Evolutionary conservation across 169 alveolate genomes (phyloP), one percentile per base, ranked within the genome.

Genomic region (Eimeria maxima): DNA sequence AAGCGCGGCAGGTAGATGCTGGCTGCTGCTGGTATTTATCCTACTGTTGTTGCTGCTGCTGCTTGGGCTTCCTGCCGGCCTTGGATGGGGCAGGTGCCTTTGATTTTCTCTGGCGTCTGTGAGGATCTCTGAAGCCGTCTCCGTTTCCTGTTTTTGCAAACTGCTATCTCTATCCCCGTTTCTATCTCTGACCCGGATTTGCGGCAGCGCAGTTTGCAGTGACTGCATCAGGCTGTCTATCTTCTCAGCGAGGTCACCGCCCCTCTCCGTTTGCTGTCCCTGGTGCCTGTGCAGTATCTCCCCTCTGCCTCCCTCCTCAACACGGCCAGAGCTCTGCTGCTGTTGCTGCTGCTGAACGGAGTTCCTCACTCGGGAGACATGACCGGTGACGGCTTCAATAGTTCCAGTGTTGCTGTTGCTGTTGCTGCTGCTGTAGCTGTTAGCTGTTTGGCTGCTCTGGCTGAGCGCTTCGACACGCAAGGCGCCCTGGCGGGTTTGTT

Each of bases 211-310:
- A 11, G 90, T 81, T 8, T 81, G 73, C 1, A 81, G 33, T 8
- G 90, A 33, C 16, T 81, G 45, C 73, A 60, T 20, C 90, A 81
- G 53, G 22, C 71, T 33, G 14, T 81, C 73, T 50, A 81, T 81
- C 42, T 81, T 65, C 45, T 53, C 73, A n/a, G 11, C 44, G 11
- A 81, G 29, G 73, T 71, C 22, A 8, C 69, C 24, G 29, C 53
- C 90, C 14, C 47, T 6, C 14, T 38, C 42, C 47, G 24, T 71
- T 29, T 5, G 22, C 29, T 71, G 22, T 47, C 27, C 7, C 81
- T 71, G 60, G 38, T 60, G 4, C 29, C 29, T 11, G 65, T 81
- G 90, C 18, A 13, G 47, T 22, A 47, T 20, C 47, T 71, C 50
- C 47, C 81, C 14, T 71, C 81, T 71, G 47, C 29, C 81, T 1